Conservation (phyloP, 2,329 filamentous ascomycete genomes). For the Bipolaris gigantea region DNA sequence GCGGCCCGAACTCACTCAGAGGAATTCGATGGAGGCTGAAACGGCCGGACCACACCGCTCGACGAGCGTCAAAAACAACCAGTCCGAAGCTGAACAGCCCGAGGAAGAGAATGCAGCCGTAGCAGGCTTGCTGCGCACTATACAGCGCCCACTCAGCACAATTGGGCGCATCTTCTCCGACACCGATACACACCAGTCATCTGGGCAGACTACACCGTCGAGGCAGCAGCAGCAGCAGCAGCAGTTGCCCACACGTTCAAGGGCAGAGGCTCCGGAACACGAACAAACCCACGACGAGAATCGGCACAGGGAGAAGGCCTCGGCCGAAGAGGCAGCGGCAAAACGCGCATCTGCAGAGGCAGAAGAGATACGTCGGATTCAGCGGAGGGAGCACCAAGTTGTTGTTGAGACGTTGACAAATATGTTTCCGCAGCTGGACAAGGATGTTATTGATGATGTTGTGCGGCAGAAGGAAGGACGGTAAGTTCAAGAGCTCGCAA, state of each 20-base stretch:
- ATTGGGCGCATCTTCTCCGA: conserved; percentile 95
- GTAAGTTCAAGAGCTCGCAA: conserved; percentile 57
- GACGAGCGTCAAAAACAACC: conserved; percentile 52
- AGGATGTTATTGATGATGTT: conserved; percentile 94
- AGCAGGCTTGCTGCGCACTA: conserved; percentile 80
- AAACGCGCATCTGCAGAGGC: conserved; percentile 87
- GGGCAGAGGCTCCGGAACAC: conserved; percentile 33
- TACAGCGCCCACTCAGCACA: conserved; percentile 85
- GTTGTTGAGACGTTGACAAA: conserved; percentile 91
- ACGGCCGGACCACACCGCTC: conserved; percentile 60
- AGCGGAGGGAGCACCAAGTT: conserved; percentile 81
- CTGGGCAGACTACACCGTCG: conserved; percentile 50
- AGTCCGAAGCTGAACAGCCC: conserved; percentile 39
- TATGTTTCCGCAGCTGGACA: conserved; percentile 96
- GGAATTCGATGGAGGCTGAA: conserved; percentile 63
- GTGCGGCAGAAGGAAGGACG: conserved; percentile 93
- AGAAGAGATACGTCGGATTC: conserved; percentile 81
- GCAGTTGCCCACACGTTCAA: conserved; percentile 48
- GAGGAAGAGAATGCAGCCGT: conserved; percentile 79
- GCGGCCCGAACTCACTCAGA: conserved; percentile 60
- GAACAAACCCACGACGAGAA: conserved; percentile 32
- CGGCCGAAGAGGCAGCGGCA: conserved; percentile 84
- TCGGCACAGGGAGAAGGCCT: conserved; percentile 48
- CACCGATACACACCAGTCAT: conserved; percentile 47
- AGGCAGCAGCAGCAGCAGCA: conserved; percentile 54